Conservation (phyloP, 495 filamentous ascomycete species). For the Penicillium roqueforti region DNA sequence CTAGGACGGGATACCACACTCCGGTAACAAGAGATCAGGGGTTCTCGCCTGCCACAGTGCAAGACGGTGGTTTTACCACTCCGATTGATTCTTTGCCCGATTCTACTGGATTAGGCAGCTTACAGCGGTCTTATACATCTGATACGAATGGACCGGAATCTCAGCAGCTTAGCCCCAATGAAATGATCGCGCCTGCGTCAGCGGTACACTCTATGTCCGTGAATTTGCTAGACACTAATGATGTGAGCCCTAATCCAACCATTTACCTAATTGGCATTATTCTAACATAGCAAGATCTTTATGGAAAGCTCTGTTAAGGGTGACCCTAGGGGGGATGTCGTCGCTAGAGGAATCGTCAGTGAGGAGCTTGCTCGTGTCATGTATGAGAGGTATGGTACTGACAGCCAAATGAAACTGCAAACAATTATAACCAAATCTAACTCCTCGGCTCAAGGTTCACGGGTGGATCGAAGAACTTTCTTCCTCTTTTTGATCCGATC, state of each 20-base stretch:
- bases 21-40: conserved; percentile 31
- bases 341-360: conserved; percentile 39
- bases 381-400: conserved; percentile 36
- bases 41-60: conserved; percentile 25
- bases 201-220: conserved; percentile 43
- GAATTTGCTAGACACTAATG: conserved; percentile 35
- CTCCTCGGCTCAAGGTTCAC: conserved; percentile 26
- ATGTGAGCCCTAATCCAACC: conserved; percentile 18
- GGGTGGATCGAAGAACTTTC: conserved; percentile 39
- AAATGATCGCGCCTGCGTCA: conserved; percentile 42
- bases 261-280: background rate
- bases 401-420: background rate
- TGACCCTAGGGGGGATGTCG: conserved; percentile 34
- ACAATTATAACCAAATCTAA: background rate
- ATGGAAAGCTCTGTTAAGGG: conserved; percentile 33
- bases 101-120: conserved; percentile 16
- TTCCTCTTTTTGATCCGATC: conserved; percentile 41
- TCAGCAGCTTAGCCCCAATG: conserved; percentile 40
- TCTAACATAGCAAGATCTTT: conserved; percentile 26
- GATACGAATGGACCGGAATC: conserved; percentile 33
- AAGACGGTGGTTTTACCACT: conserved; percentile 23
- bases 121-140: conserved; percentile 24
- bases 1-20: conserved; percentile 25
- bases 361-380: conserved; percentile 39
- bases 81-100: conserved; percentile 30